A percentile compares a stretch with the other conserved stretches of the same genome.
Conservation (phyloP, 192 early-diverging fungal species). For the Spizellomyces punctatus region DNA sequence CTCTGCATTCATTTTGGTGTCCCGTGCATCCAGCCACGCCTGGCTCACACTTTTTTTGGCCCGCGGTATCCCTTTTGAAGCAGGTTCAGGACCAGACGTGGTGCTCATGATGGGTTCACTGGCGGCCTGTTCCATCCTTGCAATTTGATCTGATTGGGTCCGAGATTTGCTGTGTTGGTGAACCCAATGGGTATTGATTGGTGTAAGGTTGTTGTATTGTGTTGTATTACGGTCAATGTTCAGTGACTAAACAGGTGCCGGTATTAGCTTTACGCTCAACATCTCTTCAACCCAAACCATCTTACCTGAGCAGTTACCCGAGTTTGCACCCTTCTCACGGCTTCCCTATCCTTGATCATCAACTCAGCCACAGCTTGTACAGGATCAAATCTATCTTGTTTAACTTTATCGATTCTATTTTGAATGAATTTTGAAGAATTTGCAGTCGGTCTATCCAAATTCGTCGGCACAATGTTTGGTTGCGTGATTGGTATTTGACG, state of each 20-base stretch:
- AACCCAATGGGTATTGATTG: slow-evolving; percentile 1
- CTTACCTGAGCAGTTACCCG: neutral
- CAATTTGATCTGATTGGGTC: neutral
- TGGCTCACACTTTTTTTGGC: too few species aligned
- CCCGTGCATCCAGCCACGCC: too few species aligned
- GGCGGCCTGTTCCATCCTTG: too few species aligned
- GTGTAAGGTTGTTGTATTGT: slow-evolving; percentile 3
- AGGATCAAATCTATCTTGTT: slow-evolving; percentile 11
- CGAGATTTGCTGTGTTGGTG: neutral
- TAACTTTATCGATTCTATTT: slow-evolving; percentile 7
- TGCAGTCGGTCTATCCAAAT: too few species aligned
- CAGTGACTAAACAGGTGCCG: neutral
- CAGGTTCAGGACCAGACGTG: too few species aligned
- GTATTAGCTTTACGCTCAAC: neutral
- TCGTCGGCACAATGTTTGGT: too few species aligned
- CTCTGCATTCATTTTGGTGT: too few species aligned
- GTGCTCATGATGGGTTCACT: too few species aligned
- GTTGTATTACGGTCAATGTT: neutral
- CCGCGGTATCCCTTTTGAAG: too few species aligned
- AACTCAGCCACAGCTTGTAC: neutral
- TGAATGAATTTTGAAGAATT: too few species aligned
- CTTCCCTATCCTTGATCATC: neutral
- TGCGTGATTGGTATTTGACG: too few species aligned
- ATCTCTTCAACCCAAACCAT: neutral
- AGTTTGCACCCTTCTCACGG: neutral